A percentile compares a stretch with the other conserved stretches of the same genome.
Evolutionary conservation across 1,139 yeast genomes (phyloP).

Genomic region (Pichia kudriavzevii): DNA sequence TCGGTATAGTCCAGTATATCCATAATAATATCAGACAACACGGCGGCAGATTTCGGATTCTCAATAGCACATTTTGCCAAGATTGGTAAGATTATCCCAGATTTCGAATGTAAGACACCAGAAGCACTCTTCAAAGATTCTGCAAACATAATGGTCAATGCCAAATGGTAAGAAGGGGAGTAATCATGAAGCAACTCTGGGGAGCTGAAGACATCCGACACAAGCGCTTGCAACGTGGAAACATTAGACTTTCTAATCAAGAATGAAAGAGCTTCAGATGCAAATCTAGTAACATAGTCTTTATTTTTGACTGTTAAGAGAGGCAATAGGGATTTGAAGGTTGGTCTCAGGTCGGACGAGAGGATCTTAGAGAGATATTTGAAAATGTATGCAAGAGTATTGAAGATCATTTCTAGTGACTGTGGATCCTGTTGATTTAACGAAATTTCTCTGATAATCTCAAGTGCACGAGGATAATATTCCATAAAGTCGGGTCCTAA

Average conservation of each 20-base stretch:
- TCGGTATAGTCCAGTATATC: constrained; percentile 55
- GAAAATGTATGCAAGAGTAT: constrained; percentile 79
- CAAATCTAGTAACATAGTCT: constrained; percentile 67
- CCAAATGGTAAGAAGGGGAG: constrained; percentile 38
- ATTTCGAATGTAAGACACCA: constrained; percentile 67
- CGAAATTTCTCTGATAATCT: constrained; percentile 45
- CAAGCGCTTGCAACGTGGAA: constrained; percentile 39
- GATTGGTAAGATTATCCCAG: constrained; percentile 41
- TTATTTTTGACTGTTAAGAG: constrained; percentile 46
- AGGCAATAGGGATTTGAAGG: constrained; percentile 61
- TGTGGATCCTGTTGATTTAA: constrained; percentile 48
- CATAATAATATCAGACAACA: constrained; percentile 53
- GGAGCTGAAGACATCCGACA: constrained; percentile 39
- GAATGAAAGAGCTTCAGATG: constrained; percentile 87
- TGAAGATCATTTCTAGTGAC: constrained; percentile 77
- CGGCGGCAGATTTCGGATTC: constrained; percentile 31
- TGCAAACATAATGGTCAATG: constrained; percentile 56
- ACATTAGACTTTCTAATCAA: constrained; percentile 62
- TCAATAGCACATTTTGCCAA: constrained; percentile 35
- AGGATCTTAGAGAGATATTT: constrained; percentile 69
- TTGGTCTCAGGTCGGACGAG: constrained; percentile 55
- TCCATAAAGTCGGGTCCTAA: constrained; percentile 85
- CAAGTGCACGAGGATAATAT: constrained; percentile 50
- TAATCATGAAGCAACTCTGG: constrained; percentile 15
- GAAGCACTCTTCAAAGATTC: constrained; percentile 72